Conservation (phyloP, 148 eudicot genomes). For the Rheum nobile region DNA sequence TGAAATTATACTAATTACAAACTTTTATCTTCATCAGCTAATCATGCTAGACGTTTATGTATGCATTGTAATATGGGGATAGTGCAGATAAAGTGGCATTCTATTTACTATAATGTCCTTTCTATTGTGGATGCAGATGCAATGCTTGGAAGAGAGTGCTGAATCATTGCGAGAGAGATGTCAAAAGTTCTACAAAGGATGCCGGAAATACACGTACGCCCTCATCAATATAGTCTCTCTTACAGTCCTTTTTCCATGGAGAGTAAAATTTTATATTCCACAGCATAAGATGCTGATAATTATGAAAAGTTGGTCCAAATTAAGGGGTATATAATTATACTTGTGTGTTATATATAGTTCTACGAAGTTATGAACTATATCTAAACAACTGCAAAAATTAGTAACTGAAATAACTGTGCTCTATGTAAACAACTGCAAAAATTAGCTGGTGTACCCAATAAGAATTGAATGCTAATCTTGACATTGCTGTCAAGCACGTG, state of each 20-base stretch:
- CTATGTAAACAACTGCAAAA: not conserved
- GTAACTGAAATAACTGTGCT: not conserved
- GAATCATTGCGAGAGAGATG: slow-evolving; percentile 86
- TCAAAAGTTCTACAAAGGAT: slow-evolving; percentile 86
- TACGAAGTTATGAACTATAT: too few species aligned
- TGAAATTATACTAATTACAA: not conserved
- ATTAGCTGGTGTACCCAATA: not conserved
- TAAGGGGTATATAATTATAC: too few species aligned
- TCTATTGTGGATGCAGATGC: slow-evolving; percentile 42
- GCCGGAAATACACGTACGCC: slow-evolving; percentile 91
- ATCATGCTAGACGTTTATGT: not conserved
- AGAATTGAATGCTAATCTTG: not conserved
- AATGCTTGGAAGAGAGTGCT: slow-evolving; percentile 83
- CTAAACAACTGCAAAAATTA: too few species aligned
- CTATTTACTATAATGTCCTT: not conserved
- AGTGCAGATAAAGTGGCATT: not conserved
- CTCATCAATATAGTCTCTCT: not conserved
- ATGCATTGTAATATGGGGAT: not conserved
- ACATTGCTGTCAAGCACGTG: not conserved
- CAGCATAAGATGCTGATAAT: not conserved
- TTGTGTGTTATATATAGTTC: too few species aligned
- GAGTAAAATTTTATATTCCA: not conserved
- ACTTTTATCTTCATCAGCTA: not conserved
- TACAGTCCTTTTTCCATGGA: too few species aligned
- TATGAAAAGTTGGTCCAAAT: not conserved